Evolutionary conservation across 768 basidiomycete genomes (phyloP).

Genomic region (Rhodotorula paludigena): DNA sequence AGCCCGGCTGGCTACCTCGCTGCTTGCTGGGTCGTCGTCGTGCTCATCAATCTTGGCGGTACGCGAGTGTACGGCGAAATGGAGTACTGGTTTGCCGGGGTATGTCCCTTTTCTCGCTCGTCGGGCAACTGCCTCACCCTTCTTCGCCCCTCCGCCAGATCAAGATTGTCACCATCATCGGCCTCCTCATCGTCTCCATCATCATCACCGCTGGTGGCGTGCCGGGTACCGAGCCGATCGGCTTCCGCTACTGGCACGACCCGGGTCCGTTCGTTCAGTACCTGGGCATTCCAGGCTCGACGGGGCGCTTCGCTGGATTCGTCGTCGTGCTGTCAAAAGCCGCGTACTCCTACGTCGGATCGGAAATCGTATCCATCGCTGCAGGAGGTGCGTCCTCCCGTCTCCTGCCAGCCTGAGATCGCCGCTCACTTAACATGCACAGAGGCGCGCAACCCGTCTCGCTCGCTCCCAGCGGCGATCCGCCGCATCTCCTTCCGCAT

Average conservation of each 20-base stretch:
- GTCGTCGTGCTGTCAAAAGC: constrained; percentile 57
- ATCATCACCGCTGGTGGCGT: constrained; percentile 35
- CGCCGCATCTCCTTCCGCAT: constrained; percentile 69
- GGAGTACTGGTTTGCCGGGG: constrained; percentile 50
- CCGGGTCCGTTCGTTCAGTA: constrained; percentile 80
- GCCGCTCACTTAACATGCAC: not conserved
- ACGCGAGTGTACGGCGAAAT: constrained; percentile 43
- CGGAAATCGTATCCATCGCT: constrained; percentile 50
- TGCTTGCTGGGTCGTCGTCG: constrained; percentile 45
- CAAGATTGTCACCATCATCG: constrained; percentile 34
- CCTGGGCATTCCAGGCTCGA: constrained; percentile 54
- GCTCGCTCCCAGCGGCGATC: constrained; percentile 63
- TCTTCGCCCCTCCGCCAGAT: too few relatives aligned
- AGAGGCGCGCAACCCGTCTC: constrained; percentile 51
- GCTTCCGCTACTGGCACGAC: constrained; percentile 52
- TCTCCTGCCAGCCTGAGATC: not conserved
- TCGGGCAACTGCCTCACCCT: not conserved
- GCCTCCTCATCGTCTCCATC: constrained; percentile 35
- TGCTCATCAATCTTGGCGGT: constrained; percentile 45
- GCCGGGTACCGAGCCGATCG: constrained; percentile 34
- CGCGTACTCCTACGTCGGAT: constrained; percentile 57
- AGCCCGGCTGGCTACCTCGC: constrained; percentile 46
- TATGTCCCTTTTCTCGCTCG: not conserved
- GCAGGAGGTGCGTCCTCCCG: constrained; percentile 44
- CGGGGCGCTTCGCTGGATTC: constrained; percentile 61